Evolutionary conservation across 306 rosid genomes (phyloP).

Genomic region (Neltuma alba): DNA sequence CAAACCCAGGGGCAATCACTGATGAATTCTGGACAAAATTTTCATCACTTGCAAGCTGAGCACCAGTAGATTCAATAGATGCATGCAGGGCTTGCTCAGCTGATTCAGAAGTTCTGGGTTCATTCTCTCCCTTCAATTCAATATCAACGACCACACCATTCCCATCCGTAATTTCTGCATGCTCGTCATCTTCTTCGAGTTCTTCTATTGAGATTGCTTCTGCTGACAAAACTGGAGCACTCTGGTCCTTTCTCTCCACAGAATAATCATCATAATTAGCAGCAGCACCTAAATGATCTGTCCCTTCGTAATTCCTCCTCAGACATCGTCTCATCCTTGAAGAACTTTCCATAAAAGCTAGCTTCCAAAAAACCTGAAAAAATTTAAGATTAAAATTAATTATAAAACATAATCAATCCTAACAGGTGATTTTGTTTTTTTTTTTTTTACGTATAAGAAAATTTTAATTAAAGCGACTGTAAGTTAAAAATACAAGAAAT

Average conservation of each 20-base stretch:
- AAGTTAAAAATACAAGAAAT: conserved; percentile 11
- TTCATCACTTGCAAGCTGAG: conserved; percentile 56
- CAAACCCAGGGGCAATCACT: conserved; percentile 73
- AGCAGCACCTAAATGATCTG: conserved; percentile 91
- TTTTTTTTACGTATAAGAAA: background rate
- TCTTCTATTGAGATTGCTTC: conserved; percentile 78
- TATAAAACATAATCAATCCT: conserved; percentile 16
- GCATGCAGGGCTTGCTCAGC: conserved; percentile 46
- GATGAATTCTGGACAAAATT: conserved; percentile 62
- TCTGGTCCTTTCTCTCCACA: conserved; percentile 50
- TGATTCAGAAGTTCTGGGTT: conserved; percentile 51
- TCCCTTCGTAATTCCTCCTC: conserved; percentile 81
- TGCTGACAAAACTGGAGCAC: conserved; percentile 68
- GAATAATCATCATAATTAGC: conserved; percentile 74
- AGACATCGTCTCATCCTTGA: conserved; percentile 86
- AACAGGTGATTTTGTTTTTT: background rate
- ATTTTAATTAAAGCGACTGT: conserved; percentile 23
- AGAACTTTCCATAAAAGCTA: conserved; percentile 93
- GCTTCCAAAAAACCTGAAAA: conserved; percentile 93
- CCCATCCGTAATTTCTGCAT: conserved; percentile 59
- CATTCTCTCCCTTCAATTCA: conserved; percentile 52
- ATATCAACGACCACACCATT: conserved; percentile 49
- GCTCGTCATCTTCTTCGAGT: conserved; percentile 72
- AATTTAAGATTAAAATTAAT: conserved; percentile 27
- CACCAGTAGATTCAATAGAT: conserved; percentile 53